These are phyloP conservation scores for Penicillium sclerotigenum DNA, from an alignment of 2,329 filamentous ascomycete species.

Conservation along the genomic window DNA sequence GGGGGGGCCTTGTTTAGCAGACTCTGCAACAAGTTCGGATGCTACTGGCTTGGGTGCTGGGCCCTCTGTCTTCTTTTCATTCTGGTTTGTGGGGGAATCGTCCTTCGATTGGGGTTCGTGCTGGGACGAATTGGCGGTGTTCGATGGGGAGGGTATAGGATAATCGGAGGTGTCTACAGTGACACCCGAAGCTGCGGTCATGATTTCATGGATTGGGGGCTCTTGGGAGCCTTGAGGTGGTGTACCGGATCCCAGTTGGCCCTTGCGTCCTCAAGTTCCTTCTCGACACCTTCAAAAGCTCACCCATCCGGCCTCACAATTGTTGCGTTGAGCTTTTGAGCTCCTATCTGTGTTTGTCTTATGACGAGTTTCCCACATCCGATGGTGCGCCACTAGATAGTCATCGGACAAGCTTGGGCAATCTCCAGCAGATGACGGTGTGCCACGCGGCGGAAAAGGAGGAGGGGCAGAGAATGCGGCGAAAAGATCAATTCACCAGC, in stretches of 20 bases:
- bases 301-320: constrained; percentile 19
- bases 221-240: constrained; percentile 1
- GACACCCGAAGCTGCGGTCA: constrained; percentile 31
- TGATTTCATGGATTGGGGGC: constrained; percentile 26
- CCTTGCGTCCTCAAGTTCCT: constrained; percentile 14
- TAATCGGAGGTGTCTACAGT: constrained; percentile 27
- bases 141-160: constrained; percentile 17
- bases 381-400: constrained; percentile 13
- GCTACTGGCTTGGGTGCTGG: constrained; percentile 7
- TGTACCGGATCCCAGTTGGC: constrained; percentile 18
- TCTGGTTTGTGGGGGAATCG: constrained; percentile 7
- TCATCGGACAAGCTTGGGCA: constrained; percentile 20
- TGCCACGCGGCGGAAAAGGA: constrained; percentile 24
- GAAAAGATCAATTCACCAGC: constrained; percentile 3
- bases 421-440: constrained; percentile 22
- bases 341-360: neutral
- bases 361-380: constrained; percentile 4
- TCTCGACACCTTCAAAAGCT: constrained; percentile 9
- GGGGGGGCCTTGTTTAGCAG: constrained; percentile 3
- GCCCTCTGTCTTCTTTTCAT: constrained; percentile 16
- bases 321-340: neutral
- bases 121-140: constrained; percentile 8
- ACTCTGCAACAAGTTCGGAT: constrained; percentile 1
- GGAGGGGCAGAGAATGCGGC: constrained; percentile 20
- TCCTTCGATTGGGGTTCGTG: neutral